A percentile compares a stretch with the other conserved stretches of the same genome.
phyloP scores from a whole-genome alignment of 1,284 basidiomycete genomes.

The Pholiota adiposa region DNA sequence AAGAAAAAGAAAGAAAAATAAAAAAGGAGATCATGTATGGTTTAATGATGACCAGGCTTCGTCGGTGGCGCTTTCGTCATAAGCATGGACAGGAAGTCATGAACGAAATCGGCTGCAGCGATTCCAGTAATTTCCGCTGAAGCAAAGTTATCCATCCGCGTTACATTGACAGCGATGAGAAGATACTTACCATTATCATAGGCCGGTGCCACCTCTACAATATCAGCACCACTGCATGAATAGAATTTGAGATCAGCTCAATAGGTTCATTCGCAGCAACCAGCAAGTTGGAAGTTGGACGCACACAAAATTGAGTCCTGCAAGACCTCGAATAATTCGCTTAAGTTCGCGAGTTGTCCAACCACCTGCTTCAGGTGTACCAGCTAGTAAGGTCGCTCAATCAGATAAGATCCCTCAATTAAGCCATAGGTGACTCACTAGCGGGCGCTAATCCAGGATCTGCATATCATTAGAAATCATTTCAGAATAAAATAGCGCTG shows the following conservation, averaged over 20 bases:
- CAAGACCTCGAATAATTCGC: conserved; percentile 76
- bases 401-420: background rate
- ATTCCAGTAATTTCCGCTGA: conserved; percentile 73
- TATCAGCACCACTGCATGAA: conserved; percentile 61
- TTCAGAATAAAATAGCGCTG: background rate
- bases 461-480: conserved; percentile 26
- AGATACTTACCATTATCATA: conserved; percentile 62
- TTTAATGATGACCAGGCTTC: conserved; percentile 17
- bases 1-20: background rate
- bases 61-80: conserved; percentile 43
- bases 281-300: conserved; percentile 29
- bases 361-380: conserved; percentile 84
- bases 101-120: conserved; percentile 72
- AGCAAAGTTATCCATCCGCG: background rate
- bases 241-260: conserved; percentile 4
- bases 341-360: conserved; percentile 85
- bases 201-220: conserved; percentile 84
- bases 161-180: background rate
- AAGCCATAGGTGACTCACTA: conserved; percentile 49
- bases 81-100: conserved; percentile 71
- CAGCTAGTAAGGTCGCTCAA: conserved; percentile 49
- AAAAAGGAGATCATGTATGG: background rate
- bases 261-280: background rate
- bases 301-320: conserved; percentile 79
- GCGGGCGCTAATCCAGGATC: conserved; percentile 82